These are phyloP conservation scores for Kalanchoe fedtschenkoi DNA, from an alignment of 164 flowering plant species.

Conservation along the genomic window DNA sequence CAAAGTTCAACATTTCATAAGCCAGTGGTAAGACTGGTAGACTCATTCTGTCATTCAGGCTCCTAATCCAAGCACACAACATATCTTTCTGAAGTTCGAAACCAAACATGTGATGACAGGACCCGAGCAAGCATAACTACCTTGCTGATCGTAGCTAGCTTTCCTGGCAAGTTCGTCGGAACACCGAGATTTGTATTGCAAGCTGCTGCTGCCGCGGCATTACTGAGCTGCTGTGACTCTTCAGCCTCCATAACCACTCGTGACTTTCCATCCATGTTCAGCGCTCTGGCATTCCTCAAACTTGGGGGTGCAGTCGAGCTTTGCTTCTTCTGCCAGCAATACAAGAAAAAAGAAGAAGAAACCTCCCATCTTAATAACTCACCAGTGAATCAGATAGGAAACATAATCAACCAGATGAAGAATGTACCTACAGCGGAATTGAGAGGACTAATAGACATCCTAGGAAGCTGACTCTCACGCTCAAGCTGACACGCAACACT, in stretches of 20 bases:
- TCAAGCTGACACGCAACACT: constrained; percentile 48
- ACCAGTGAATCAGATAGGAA: too few species aligned
- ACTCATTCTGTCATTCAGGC: too few species aligned
- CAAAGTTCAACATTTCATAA: too few species aligned
- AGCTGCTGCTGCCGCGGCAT: constrained; percentile 10
- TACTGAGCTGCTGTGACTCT: constrained; percentile 23
- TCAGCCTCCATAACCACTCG: too few species aligned
- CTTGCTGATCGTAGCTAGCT: constrained; percentile 59
- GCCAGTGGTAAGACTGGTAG: too few species aligned
- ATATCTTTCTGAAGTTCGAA: too few species aligned
- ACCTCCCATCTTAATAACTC: too few species aligned
- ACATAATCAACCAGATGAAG: constrained; percentile 12
- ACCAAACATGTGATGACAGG: not conserved
- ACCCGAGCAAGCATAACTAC: constrained; percentile 18
- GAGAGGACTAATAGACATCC: constrained; percentile 47
- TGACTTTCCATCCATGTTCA: constrained; percentile 20
- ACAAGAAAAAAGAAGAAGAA: too few species aligned
- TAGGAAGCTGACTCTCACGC: constrained; percentile 43
- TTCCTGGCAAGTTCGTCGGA: constrained; percentile 61
- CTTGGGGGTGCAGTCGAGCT: constrained; percentile 73
- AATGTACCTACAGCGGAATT: constrained; percentile 84
- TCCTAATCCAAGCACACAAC: too few species aligned
- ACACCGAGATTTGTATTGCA: constrained; percentile 18
- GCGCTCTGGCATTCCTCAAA: constrained; percentile 30
- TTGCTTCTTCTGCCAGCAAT: constrained; percentile 48